A percentile compares a stretch with the other conserved stretches of the same genome.
phyloP scores from a whole-genome alignment of 306 rosid species.

The Arachis hypogaea region DNA sequence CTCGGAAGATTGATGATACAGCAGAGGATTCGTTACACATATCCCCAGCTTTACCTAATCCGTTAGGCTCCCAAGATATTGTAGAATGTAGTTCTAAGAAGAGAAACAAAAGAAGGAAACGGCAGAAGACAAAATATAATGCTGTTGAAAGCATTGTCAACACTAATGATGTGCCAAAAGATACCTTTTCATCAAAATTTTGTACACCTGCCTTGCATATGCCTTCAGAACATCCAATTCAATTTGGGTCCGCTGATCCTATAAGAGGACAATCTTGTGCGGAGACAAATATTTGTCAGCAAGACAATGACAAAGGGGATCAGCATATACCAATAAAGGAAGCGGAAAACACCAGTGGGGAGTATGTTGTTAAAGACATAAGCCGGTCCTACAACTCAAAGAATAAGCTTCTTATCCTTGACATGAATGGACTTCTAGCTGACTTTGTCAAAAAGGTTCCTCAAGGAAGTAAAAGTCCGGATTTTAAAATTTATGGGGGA shows the following conservation, averaged over 20 bases:
- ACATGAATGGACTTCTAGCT: slow-evolving; percentile 89
- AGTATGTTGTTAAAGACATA: slow-evolving; percentile 22
- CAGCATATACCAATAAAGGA: slow-evolving; percentile 6
- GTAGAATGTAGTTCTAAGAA: slow-evolving; percentile 27
- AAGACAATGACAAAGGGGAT: slow-evolving; percentile 37
- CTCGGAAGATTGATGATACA: slow-evolving; percentile 32
- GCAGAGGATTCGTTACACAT: slow-evolving; percentile 23
- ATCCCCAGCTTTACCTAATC: slow-evolving; percentile 33
- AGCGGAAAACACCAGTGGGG: slow-evolving; percentile 31
- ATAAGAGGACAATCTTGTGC: slow-evolving; percentile 35
- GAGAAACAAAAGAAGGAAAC: slow-evolving; percentile 33
- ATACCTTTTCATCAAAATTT: slow-evolving; percentile 32
- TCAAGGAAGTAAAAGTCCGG: slow-evolving; percentile 38
- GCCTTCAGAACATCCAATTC: slow-evolving; percentile 37
- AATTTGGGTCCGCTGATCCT: slow-evolving; percentile 34
- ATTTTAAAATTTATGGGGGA: slow-evolving; percentile 39
- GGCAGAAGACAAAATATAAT: slow-evolving; percentile 25
- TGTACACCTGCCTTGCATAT: slow-evolving; percentile 29
- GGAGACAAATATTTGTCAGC: slow-evolving; percentile 24
- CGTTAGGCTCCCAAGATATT: slow-evolving; percentile 25
- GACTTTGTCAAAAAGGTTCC: slow-evolving; percentile 55
- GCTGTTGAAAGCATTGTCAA: slow-evolving; percentile 33
- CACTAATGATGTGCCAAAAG: slow-evolving; percentile 32
- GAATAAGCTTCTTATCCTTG: slow-evolving; percentile 93
- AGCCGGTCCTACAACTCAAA: slow-evolving; percentile 27